phyloP scores from a whole-genome alignment of 352 stramenopile species.

The Elongisporangium prolatum region DNA sequence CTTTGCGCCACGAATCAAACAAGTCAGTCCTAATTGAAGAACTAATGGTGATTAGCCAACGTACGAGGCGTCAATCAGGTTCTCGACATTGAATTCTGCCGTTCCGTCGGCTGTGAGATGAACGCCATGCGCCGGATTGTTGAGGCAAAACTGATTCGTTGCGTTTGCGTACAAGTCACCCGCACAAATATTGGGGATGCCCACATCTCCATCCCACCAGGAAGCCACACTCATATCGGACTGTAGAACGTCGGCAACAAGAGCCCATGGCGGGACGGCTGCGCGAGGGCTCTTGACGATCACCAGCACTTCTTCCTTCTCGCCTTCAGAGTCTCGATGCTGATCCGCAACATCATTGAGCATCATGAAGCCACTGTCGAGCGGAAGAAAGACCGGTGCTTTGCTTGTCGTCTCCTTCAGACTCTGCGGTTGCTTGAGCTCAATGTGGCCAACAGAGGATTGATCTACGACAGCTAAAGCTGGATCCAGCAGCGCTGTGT shows the following conservation, averaged over 20 bases:
- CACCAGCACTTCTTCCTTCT: constrained; percentile 27
- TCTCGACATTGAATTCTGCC: constrained; percentile 71
- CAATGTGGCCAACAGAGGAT: constrained; percentile 20
- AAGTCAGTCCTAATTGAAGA: not conserved
- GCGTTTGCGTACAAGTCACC: constrained; percentile 48
- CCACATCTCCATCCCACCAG: constrained; percentile 74
- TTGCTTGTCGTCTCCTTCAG: not conserved
- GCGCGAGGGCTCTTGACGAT: constrained; percentile 54
- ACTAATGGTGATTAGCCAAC: constrained; percentile 2
- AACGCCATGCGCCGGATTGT: constrained; percentile 29
- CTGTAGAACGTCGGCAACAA: constrained; percentile 45
- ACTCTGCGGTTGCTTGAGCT: constrained; percentile 20
- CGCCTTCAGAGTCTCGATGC: not conserved
- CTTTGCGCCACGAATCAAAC: constrained; percentile 26
- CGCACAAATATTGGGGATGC: constrained; percentile 70
- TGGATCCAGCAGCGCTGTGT: constrained; percentile 41
- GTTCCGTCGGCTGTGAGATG: constrained; percentile 34
- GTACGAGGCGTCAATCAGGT: constrained; percentile 61
- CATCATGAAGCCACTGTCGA: not conserved
- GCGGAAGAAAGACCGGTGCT: constrained; percentile 16
- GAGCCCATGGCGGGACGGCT: constrained; percentile 55
- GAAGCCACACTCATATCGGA: constrained; percentile 73
- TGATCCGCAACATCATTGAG: not conserved
- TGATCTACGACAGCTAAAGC: constrained; percentile 20
- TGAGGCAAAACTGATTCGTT: constrained; percentile 53